Percentiles rank a stretch among this genome's conserved stretches.
phyloP scores from a whole-genome alignment of 371 early-diverging fungal species.

The Coemansia sp. region DNA sequence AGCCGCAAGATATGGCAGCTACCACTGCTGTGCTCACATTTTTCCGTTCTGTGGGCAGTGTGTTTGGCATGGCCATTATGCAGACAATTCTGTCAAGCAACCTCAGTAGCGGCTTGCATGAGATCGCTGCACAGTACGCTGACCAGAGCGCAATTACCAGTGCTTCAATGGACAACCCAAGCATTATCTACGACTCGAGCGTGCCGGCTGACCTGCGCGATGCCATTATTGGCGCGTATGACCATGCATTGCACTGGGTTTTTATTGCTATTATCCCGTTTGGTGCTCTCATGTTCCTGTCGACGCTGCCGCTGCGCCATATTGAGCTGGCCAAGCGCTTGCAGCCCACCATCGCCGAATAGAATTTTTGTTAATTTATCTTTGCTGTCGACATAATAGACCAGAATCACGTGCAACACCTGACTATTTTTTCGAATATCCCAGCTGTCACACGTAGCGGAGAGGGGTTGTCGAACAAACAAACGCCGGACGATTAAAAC shows the following conservation, averaged over 20 bases:
- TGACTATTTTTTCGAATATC: no score
- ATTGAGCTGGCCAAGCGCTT: slow-evolving; percentile 31
- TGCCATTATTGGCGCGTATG: slow-evolving; percentile 40
- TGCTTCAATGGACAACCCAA: slow-evolving; percentile 35
- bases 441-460: no score
- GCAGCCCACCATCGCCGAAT: slow-evolving; percentile 18
- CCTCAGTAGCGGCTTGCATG: slow-evolving; percentile 12
- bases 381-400: no score
- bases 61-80: slow-evolving; percentile 64
- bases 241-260: slow-evolving; percentile 40
- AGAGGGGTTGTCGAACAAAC: neutral
- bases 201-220: slow-evolving; percentile 35
- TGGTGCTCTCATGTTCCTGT: slow-evolving; percentile 42
- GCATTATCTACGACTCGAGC: slow-evolving; percentile 19
- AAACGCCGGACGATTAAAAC: neutral
- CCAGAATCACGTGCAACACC: no score
- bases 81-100: slow-evolving; percentile 37
- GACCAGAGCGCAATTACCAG: neutral
- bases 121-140: neutral
- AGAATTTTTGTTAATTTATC: no score
- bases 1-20: slow-evolving; percentile 51
- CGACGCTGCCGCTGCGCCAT: slow-evolving; percentile 31
- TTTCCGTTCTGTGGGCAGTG: slow-evolving; percentile 65
- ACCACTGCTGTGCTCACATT: slow-evolving; percentile 51
- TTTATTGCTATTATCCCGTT: slow-evolving; percentile 43